Evolutionary conservation across 139 green algal species (phyloP), one percentile per base, ranked within the genome.

Genomic region (Penium margaritaceum): DNA sequence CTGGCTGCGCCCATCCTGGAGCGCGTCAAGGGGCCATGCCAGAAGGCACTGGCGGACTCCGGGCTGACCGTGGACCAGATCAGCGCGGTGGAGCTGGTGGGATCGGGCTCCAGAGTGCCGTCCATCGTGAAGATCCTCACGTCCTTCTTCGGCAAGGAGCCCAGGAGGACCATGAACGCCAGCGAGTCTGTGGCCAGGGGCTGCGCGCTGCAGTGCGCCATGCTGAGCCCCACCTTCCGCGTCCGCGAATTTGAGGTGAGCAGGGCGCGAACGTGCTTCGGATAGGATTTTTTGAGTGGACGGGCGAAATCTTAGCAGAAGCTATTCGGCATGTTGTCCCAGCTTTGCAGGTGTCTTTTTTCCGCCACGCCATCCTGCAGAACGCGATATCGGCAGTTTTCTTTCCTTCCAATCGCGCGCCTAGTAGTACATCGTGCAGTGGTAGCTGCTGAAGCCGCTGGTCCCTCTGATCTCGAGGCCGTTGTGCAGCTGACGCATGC

Each of bases 211-310:
- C 91, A 97, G 74, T 96, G 91, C 80, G 95, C 95, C 61, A 99
- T 99, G 94, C 90, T 99, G 43, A 92, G 83, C 46, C 95, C 95
- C 72, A 86, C 91, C 38, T 97, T 98, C 87, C 88, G 87, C 81
- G 84, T 98, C 34, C 87, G 93, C n/a, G 90, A 97, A 43, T 98
- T 97, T 85, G 90, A 97, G 63, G 75, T 82, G 43, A 46, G 75
- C 46, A 57, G 0, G 46, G 46, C 24, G 46, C 46, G 46, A 17
- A 24, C 51, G 51, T 60, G 15, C 15, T 27, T n/a, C n/a, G n/a
- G n/a, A n/a, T n/a, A n/a, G n/a, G n/a, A n/a, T n/a, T n/a, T n/a
- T n/a, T n/a, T n/a, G n/a, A n/a, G n/a, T n/a, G n/a, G n/a, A n/a
- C n/a, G n/a, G n/a, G n/a, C n/a, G n/a, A n/a, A n/a, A n/a, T n/a